phyloP scores from a whole-genome alignment of 1,284 basidiomycete genomes.

The Sporisorium sorghi region DNA sequence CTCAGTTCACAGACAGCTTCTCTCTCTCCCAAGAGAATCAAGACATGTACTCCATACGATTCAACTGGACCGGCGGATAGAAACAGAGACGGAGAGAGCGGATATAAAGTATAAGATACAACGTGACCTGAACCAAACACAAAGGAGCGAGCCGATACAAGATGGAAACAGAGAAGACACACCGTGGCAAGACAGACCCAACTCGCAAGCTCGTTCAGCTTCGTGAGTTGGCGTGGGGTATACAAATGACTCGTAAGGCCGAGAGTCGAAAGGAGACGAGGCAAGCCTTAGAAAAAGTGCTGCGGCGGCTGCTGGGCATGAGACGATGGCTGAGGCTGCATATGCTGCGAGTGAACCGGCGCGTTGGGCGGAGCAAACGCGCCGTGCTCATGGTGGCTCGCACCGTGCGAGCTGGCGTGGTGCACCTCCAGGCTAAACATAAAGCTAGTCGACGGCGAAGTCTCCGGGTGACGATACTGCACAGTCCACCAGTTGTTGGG shows the following conservation, averaged over 20 bases:
- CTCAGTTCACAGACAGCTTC: too few species aligned
- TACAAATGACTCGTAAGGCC: background rate
- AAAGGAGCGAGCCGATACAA: background rate
- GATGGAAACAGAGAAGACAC: background rate
- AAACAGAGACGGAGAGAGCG: background rate
- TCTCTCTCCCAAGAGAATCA: background rate
- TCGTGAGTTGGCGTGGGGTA: conserved; percentile 13
- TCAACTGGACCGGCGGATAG: background rate
- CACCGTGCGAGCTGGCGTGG: conserved; percentile 11
- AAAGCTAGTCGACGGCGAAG: conserved; percentile 33
- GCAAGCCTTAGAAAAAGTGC: conserved; percentile 24
- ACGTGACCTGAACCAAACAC: background rate
- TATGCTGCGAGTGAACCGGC: too few species aligned
- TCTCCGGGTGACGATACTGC: conserved; percentile 34
- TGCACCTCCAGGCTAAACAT: conserved; percentile 15
- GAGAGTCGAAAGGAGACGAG: conserved; percentile 4
- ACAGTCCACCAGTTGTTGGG: conserved; percentile 51
- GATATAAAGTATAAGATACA: conserved; percentile 5
- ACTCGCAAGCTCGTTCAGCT: conserved; percentile 6
- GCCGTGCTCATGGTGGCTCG: conserved; percentile 17
- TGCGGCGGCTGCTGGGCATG: conserved; percentile 29
- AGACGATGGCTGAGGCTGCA: conserved; percentile 21
- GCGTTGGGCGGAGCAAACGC: conserved; percentile 1
- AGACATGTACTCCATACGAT: background rate
- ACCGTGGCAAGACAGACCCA: background rate